Evolutionary conservation across 305 asterid species (phyloP), one percentile per base, ranked within the genome.

Genomic region (Fraxinus xanthoxyloides): DNA sequence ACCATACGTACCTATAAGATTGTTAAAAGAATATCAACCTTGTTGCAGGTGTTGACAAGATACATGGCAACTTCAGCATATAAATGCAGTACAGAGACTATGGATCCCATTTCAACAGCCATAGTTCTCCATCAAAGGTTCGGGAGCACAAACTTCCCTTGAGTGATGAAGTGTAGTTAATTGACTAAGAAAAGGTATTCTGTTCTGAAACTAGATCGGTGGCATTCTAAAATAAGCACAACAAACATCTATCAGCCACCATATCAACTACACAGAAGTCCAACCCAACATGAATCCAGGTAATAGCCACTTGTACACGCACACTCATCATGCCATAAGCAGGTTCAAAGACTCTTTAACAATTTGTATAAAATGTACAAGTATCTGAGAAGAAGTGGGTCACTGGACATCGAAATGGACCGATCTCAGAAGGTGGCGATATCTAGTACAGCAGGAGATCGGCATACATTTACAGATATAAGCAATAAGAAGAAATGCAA

Each of bases 1-100:
- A 93, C 98, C 99, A 97, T 97, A 59, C 99, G 96, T 2, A 96
- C 98, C 99, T 95, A 84, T 32, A 72, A 10, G 36, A 31, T 78
- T 69, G 80, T 70, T 19, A 32, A 87, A 75, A 34, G 72, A 61
- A 40, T 70, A 75, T 46, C 32, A 76, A 77, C 72, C 59, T 4
- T 17, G 46, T 19, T 56, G 23, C 59, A 83, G 40, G 7, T 28
- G 36, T 46, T 70, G 35, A 72, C 48, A 73, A 75, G 34, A 69
- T 76, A 38, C 73, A 76, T 26, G n/a, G 34, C 40, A 69, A 5
- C 38, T 76, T 43, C 79, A 67, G 19, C 23, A 15, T 10, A 6
- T 19, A 12, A 74, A 31, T 10, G 23, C 75, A 69, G 46, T 63
- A 73, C 4, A 75, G n/a, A 0, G 56, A 17, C 51, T 13, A 28